Evolutionary conservation across 192 early-diverging fungal genomes (phyloP), one percentile per base, ranked within the genome.

Genomic region (Coemansia guatemalensis): DNA sequence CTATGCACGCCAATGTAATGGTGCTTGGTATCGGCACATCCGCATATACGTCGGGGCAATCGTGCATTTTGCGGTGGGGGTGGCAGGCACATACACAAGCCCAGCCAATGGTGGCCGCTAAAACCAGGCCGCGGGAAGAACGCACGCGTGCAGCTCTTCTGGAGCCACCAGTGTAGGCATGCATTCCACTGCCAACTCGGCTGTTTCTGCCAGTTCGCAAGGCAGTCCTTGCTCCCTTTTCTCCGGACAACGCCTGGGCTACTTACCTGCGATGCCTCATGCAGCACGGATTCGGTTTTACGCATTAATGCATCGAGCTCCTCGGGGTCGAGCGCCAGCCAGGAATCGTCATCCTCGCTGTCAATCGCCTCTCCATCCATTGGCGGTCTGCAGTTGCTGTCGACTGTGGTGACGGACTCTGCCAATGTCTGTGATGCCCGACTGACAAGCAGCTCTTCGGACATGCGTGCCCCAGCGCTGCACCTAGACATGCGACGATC

Each of bases 281-380:
- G 58, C 55, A 81, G 58, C 33, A 74, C 58, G 25, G 72, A 60
- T 32, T 71, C 73, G 35, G 78, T 73, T 59, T 71, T 74, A 65
- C 65, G 65, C 78, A 81, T 81, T 62, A 71, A 47, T 14, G 62
- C 62, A 33, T 81, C 78, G 22, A 81, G 69, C 47, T 74, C 68
- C 49, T 71, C 68, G 2, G 72, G 64, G 48, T 68, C 51, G 33
- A 81, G 62, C 33, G 65, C 62, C 23, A 81, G 68, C 78, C 78
- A 81, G 29, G 78, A 81, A 41, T 81, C 78, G 30, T 81, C 78
- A 1, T 78, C 75, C 44, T 80, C 71, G 47, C 53, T 57, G 54
- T 41, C 56, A 27, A 14, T 27, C 29, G 39, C 30, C 56, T 41
- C 60, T 25, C 56, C 62, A 25, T 24, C 60, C 20, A 32, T 29